Evolutionary conservation across 352 stramenopile species (phyloP), one percentile per base, ranked within the genome.

Genomic region (Phytophthora pinifolia): DNA sequence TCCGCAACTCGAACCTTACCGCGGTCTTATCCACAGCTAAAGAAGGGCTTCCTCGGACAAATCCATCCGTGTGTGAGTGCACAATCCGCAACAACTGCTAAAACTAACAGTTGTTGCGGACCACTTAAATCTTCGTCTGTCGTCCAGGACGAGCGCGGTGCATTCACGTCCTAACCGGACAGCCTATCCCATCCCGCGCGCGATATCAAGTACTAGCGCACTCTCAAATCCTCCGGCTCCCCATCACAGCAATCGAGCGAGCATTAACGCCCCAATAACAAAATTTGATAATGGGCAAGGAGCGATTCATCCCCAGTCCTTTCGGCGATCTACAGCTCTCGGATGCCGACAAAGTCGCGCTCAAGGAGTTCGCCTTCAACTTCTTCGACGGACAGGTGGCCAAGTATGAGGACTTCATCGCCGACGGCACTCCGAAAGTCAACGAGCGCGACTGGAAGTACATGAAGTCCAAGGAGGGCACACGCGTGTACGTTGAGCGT

Each of bases 321-420:
- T 69, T 64, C 54, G 50, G 37, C 9, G 45, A 52, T 17, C 25
- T 67, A 6, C 37, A 33, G 13, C 59, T 67, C 20, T 42, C 59
- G 0, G 32, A 51, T 0, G 29, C 37, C 13, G 59, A 67, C 39
- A 54, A 60, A 15, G 39, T 57, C 13, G 44, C 54, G 25, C 37
- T 70, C 37, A n/a, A n/a, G n/a, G n/a, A n/a, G n/a, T n/a, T n/a
- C n/a, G n/a, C n/a, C n/a, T n/a, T n/a, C n/a, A n/a, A n/a, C n/a
- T 62, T 70, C 43, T 51, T 65, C 55, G 39, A 70, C 14, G 29
- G 42, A 10, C 44, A 65, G 37, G 52, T 70, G 22, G 37, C n/a
- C 31, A 74, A 76, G 22, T 82, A 73, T 31, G 69, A 79, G 57
- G 50, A 53, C 0, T 79, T 71, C 31, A 60, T 61, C 25, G 55